These are phyloP conservation scores for Sistotremastrum suecicum DNA, from an alignment of 768 basidiomycete species.

Conservation along the genomic window DNA sequence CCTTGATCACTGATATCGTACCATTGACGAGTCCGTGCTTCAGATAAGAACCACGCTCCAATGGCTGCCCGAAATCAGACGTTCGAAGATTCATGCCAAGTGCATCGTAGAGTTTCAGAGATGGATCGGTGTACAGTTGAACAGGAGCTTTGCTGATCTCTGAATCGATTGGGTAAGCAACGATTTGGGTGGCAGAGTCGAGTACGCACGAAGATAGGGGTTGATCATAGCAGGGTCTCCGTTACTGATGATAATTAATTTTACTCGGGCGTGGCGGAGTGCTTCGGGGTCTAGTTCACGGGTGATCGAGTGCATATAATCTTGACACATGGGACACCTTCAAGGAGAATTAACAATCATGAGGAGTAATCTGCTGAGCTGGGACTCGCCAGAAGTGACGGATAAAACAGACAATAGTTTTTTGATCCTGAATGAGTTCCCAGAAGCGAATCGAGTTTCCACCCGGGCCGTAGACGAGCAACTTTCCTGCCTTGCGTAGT, in stretches of 20 bases:
- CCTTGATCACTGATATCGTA: constrained; percentile 58
- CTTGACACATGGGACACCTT: constrained; percentile 73
- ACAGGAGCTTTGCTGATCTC: constrained; percentile 64
- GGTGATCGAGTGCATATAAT: constrained; percentile 66
- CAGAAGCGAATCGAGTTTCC: constrained; percentile 58
- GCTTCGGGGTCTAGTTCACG: constrained; percentile 31
- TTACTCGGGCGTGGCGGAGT: constrained; percentile 35
- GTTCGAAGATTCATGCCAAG: constrained; percentile 60
- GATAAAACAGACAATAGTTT: constrained; percentile 71
- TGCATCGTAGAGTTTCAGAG: constrained; percentile 48
- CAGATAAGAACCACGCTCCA: constrained; percentile 41
- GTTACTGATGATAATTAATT: constrained; percentile 64
- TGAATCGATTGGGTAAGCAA: constrained; percentile 6
- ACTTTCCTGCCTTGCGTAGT: constrained; percentile 43
- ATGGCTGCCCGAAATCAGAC: constrained; percentile 26
- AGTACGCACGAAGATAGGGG: constrained; percentile 47
- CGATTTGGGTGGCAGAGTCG: not conserved
- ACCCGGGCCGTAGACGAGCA: constrained; percentile 51
- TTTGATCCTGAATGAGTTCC: constrained; percentile 32
- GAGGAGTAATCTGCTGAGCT: not conserved
- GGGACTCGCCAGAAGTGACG: constrained; percentile 60
- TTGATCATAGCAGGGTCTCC: constrained; percentile 65
- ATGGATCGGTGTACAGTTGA: constrained; percentile 69
- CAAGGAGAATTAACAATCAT: not conserved
- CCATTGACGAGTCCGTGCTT: constrained; percentile 52